These are phyloP conservation scores for Globisporangium nagaii DNA, from an alignment of 352 stramenopile genomes.

Conservation along the genomic window DNA sequence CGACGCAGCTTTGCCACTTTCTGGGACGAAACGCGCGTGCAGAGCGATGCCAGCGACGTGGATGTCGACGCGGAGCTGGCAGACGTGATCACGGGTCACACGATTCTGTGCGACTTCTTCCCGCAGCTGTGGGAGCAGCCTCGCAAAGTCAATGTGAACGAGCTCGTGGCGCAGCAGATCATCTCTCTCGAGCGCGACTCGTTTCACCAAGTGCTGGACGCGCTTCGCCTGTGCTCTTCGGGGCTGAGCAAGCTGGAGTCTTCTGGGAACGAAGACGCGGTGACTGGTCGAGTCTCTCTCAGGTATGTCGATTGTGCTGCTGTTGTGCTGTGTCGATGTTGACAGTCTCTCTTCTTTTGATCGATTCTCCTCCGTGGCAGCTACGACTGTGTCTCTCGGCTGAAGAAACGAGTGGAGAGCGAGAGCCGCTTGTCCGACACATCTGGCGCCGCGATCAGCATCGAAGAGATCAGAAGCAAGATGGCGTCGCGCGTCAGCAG, in stretches of 20 bases:
- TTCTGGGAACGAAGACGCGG: constrained; percentile 2
- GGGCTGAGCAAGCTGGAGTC: constrained; percentile 23
- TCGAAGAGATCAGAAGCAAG: constrained; percentile 34
- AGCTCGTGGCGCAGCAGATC: constrained; percentile 24
- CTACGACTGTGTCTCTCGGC: constrained; percentile 25
- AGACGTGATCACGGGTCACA: constrained; percentile 27
- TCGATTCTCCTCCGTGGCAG: constrained; percentile 5
- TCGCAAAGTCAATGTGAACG: background rate
- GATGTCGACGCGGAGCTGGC: constrained; percentile 24
- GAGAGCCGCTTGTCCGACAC: constrained; percentile 1
- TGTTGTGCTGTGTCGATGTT: background rate
- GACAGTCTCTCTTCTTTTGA: no score
- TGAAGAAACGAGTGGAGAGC: constrained; percentile 43
- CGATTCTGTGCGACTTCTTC: constrained; percentile 41
- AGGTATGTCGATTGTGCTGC: constrained; percentile 19
- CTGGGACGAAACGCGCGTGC: constrained; percentile 31
- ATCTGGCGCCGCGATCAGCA: background rate
- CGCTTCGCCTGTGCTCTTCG: constrained; percentile 23
- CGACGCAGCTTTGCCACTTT: constrained; percentile 46
- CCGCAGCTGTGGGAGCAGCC: constrained; percentile 18
- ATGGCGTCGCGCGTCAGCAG: constrained; percentile 36
- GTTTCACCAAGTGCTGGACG: constrained; percentile 53
- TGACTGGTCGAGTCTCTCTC: constrained; percentile 20
- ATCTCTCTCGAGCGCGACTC: constrained; percentile 40
- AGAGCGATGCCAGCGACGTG: constrained; percentile 13